phyloP scores from a whole-genome alignment of 192 early-diverging fungal genomes.

The Thoreauomyces humboldtii region DNA sequence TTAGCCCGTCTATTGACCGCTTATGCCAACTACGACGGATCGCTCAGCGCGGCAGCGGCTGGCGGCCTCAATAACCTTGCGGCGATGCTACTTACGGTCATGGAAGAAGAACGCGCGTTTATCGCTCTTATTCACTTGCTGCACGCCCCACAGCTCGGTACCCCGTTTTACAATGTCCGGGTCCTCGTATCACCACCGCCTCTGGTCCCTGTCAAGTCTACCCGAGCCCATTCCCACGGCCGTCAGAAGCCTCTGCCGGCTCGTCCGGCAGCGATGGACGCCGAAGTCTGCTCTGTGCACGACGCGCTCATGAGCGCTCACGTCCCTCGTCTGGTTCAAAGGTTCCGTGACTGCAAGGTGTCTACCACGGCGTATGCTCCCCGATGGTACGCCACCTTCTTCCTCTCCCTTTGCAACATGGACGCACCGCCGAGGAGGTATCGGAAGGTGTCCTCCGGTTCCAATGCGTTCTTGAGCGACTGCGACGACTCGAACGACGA shows the following conservation, averaged over 20 bases:
- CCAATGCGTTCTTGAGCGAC: too few species aligned
- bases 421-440: not conserved
- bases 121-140: conserved; percentile 22
- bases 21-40: conserved; percentile 1
- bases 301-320: not conserved
- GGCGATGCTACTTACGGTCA: conserved; percentile 17
- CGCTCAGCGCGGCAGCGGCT: not conserved
- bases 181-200: too few species aligned
- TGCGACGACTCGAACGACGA: not conserved
- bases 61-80: conserved; percentile 6
- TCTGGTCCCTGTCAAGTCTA: too few species aligned
- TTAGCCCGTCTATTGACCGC: conserved; percentile 12
- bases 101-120: conserved; percentile 29
- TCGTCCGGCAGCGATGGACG: not conserved
- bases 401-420: not conserved
- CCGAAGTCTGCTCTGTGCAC: not conserved
- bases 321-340: not conserved
- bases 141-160: not conserved
- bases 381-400: conserved; percentile 11
- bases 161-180: conserved; percentile 1
- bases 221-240: not conserved
- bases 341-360: not conserved
- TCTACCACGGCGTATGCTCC: not conserved
- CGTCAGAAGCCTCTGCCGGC: not conserved
- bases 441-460: not conserved